A percentile compares a stretch with the other conserved stretches of the same genome.
These are phyloP conservation scores for Metarhizium robertsii DNA, from an alignment of 2,329 filamentous ascomycete genomes.

Conservation along the genomic window DNA sequence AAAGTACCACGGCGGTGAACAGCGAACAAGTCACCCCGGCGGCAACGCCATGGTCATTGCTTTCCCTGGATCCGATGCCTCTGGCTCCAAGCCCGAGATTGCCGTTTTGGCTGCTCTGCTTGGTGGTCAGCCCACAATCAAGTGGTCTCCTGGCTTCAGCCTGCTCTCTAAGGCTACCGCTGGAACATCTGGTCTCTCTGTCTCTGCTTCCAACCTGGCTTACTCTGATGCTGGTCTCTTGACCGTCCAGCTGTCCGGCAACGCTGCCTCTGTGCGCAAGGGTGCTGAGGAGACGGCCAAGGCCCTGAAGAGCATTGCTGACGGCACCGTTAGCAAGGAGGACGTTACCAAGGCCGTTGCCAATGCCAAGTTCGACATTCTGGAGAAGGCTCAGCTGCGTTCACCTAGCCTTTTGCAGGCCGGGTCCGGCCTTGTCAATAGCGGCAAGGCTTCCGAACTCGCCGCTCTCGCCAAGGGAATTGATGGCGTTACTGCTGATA, in stretches of 20 bases:
- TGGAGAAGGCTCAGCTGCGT: slow-evolving; percentile 73
- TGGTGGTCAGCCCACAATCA: slow-evolving; percentile 83
- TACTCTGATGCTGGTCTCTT: slow-evolving; percentile 95
- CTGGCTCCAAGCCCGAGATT: slow-evolving; percentile 80
- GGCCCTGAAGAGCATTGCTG: slow-evolving; percentile 70
- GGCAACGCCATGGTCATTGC: slow-evolving; percentile 83
- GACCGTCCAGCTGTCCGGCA: slow-evolving; percentile 70
- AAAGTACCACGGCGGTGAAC: slow-evolving; percentile 93
- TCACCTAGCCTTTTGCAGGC: slow-evolving; percentile 72
- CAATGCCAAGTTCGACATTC: slow-evolving; percentile 83
- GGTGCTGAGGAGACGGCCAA: slow-evolving; percentile 71
- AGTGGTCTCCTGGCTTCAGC: slow-evolving; percentile 92
- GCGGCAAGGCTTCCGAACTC: slow-evolving; percentile 75
- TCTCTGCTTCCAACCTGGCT: slow-evolving; percentile 66
- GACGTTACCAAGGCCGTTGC: slow-evolving; percentile 86
- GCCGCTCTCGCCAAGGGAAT: slow-evolving; percentile 70
- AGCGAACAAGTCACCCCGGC: slow-evolving; percentile 67
- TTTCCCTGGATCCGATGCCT: slow-evolving; percentile 81
- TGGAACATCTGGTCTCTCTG: slow-evolving; percentile 53
- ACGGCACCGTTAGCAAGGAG: slow-evolving; percentile 69
- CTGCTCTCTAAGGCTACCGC: slow-evolving; percentile 73
- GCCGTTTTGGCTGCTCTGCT: slow-evolving; percentile 81
- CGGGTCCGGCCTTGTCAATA: slow-evolving; percentile 74
- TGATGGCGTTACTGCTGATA: slow-evolving; percentile 71
- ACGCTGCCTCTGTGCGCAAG: slow-evolving; percentile 61